phyloP scores from a whole-genome alignment of 192 early-diverging fungal genomes.

The Coemansia sp. region DNA sequence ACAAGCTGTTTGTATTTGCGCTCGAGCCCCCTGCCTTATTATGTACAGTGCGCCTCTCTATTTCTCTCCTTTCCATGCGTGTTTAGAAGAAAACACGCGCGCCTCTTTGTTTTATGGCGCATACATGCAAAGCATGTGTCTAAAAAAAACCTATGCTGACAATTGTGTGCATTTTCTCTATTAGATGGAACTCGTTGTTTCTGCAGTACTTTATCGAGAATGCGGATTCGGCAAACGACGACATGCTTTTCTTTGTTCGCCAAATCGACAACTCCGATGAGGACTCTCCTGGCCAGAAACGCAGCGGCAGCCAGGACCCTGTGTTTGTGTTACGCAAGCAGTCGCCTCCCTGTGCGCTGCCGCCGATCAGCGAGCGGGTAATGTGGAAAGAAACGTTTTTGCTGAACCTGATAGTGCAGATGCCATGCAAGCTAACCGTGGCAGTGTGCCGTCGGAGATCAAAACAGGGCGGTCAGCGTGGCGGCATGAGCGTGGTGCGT shows the following conservation, averaged over 20 bases:
- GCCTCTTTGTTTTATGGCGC: slow-evolving; percentile 2
- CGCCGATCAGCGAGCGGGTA: slow-evolving; percentile 66
- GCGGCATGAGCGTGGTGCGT: slow-evolving; percentile 71
- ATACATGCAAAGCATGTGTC: background rate
- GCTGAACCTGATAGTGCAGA: slow-evolving; percentile 86
- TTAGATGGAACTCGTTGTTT: slow-evolving; percentile 54
- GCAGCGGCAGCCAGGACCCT: slow-evolving; percentile 56
- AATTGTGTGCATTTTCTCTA: background rate
- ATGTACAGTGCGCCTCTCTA: too few relatives aligned
- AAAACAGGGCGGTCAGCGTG: slow-evolving; percentile 54
- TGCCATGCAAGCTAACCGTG: slow-evolving; percentile 87
- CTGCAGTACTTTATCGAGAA: slow-evolving; percentile 69
- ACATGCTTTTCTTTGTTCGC: slow-evolving; percentile 85
- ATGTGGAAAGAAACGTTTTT: slow-evolving; percentile 93
- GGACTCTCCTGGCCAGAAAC: background rate
- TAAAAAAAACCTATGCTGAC: background rate
- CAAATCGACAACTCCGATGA: slow-evolving; percentile 35
- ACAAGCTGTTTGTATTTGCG: slow-evolving; percentile 2
- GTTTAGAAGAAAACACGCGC: too few relatives aligned
- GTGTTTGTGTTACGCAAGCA: slow-evolving; percentile 83
- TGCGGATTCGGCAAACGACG: slow-evolving; percentile 70
- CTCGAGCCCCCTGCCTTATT: slow-evolving; percentile 1
- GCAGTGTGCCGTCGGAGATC: slow-evolving; percentile 72
- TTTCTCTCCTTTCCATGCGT: too few relatives aligned
- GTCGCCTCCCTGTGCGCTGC: slow-evolving; percentile 57